These are phyloP conservation scores for Ustanciosporium gigantosporum DNA, from an alignment of 1,284 basidiomycete genomes.

Conservation along the genomic window DNA sequence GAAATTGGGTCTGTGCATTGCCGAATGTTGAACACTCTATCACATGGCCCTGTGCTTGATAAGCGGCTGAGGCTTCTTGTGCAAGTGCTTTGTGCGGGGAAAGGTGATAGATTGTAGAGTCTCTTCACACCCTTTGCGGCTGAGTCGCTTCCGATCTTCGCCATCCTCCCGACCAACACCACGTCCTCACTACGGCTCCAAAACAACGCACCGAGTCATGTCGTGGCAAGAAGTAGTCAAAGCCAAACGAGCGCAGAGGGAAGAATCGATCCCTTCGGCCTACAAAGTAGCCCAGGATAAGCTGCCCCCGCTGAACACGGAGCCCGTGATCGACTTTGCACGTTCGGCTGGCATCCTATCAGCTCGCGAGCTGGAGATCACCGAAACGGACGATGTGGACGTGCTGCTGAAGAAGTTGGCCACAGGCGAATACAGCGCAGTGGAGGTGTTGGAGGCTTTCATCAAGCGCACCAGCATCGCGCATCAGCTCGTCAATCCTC, in stretches of 20 bases:
- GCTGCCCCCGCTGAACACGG: constrained; percentile 17
- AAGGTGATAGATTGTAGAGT: no score
- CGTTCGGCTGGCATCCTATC: constrained; percentile 23
- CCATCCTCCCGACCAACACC: no score
- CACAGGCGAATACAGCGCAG: constrained; percentile 67
- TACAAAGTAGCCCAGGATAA: constrained; percentile 21
- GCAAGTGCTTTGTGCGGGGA: no score
- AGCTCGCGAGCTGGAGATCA: constrained; percentile 34
- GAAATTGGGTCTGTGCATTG: no score
- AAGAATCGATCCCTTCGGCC: constrained; percentile 24
- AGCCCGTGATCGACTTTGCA: constrained; percentile 28
- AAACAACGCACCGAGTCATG: no score
- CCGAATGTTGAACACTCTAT: no score
- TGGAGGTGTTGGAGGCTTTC: constrained; percentile 74
- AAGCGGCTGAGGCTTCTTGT: no score
- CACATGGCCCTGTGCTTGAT: no score
- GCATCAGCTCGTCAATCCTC: constrained; percentile 71
- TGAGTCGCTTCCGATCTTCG: no score
- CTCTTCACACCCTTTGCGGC: no score
- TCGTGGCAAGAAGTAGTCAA: constrained; percentile 31
- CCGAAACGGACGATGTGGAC: constrained; percentile 62
- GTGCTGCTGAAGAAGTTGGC: constrained; percentile 66
- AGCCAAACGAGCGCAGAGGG: constrained; percentile 27
- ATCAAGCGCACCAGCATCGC: constrained; percentile 78
- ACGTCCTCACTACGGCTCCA: no score